These are phyloP conservation scores for Neonectria punicea DNA, from an alignment of 2,329 filamentous ascomycete genomes.

Conservation along the genomic window DNA sequence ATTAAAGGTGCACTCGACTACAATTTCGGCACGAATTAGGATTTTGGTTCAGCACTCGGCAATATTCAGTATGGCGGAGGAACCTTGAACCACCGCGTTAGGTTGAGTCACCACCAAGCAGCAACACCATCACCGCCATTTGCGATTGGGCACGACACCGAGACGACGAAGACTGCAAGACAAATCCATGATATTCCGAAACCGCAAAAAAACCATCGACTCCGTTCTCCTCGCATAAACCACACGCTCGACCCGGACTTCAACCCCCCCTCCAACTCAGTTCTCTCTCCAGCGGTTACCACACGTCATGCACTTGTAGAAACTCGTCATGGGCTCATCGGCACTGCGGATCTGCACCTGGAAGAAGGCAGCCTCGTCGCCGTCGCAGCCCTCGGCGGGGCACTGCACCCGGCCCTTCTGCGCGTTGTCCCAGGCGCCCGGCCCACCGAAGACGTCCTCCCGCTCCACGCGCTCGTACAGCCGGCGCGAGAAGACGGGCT, in stretches of 20 bases:
- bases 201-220: conserved; percentile 19
- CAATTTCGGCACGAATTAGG: neutral
- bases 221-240: conserved; percentile 21
- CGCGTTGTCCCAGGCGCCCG: conserved; percentile 90
- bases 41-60: neutral
- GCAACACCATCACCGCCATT: neutral
- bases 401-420: conserved; percentile 88
- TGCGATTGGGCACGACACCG: neutral
- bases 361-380: conserved; percentile 89
- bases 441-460: conserved; percentile 90
- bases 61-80: neutral
- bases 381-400: conserved; percentile 81
- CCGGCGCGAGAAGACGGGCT: conserved; percentile 83
- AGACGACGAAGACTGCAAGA: neutral
- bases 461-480: conserved; percentile 88
- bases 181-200: neutral
- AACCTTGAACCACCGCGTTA: neutral
- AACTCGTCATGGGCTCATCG: conserved; percentile 98
- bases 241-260: conserved; percentile 4
- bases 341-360: conserved; percentile 98
- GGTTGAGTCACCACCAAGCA: neutral
- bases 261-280: conserved; percentile 45
- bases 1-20: neutral
- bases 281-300: conserved; percentile 75
- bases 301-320: conserved; percentile 85